Evolutionary conservation across 805 yeast genomes (phyloP), one percentile per base, ranked within the genome.

Genomic region (Candida ulmi): DNA sequence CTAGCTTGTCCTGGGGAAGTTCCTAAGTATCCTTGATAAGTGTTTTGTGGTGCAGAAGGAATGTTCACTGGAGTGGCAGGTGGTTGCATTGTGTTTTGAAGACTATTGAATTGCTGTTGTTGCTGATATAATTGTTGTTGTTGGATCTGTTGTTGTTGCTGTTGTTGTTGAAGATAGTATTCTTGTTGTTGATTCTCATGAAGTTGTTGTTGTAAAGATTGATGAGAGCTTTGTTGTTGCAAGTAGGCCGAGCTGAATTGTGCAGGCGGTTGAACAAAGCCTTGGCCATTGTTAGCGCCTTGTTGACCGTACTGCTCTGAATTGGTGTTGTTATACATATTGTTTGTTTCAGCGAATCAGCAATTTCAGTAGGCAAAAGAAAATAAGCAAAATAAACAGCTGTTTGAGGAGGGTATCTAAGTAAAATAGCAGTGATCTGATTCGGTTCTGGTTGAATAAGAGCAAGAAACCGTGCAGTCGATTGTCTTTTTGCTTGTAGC

Each of bases 181-280:
- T 44, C 46, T 15, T 47, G 51, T 11, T 44, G 46, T 21, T 42
- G 45, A 21, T 41, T 43, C 17, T 46, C 46, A 8, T 50, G 50
- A 23, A 51, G 60, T 19, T 55, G 59, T 34, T 48, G 56, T 8
- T 50, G 51, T n/a, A n/a, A n/a, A n/a, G n/a, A n/a, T n/a, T n/a
- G n/a, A n/a, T n/a, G n/a, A n/a, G n/a, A n/a, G n/a, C n/a, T n/a
- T n/a, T n/a, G n/a, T n/a, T n/a, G n/a, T n/a, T 55, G 57, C 60
- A 62, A 54, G 39, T 65, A 65, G 36, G 57, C 62, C 6, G 56
- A 42, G 35, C 66, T 60, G 39, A 64, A 65, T 36, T 52, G 60
- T 2, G 62, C 61, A 5, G 56, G 51, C 1, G 68, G 67, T 25
- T 66, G 69, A 30, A 48, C 47, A 11, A 56, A 46, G 17, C 58